Evolutionary conservation across 805 yeast species (phyloP).

Genomic region (Candida nitratophila): DNA sequence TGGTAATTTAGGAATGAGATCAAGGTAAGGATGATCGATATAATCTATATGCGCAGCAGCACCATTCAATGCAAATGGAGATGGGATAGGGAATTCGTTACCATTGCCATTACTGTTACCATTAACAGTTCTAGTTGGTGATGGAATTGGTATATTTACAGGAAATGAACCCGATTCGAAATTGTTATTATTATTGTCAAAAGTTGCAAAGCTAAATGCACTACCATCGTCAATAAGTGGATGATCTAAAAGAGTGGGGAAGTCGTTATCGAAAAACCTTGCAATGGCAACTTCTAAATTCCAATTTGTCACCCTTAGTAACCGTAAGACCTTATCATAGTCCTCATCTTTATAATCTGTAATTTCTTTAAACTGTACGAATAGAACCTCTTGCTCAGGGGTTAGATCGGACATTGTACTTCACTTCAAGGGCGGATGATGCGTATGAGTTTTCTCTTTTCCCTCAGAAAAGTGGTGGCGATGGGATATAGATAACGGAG

Average conservation of each 20-base stretch:
- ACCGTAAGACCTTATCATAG: slow-evolving; percentile 35
- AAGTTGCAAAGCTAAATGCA: too few relatives aligned
- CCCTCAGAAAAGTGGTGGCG: too few relatives aligned
- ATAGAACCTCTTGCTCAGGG: slow-evolving; percentile 32
- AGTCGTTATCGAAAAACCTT: slow-evolving; percentile 52
- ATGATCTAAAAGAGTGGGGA: slow-evolving; percentile 25
- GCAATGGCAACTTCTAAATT: slow-evolving; percentile 55
- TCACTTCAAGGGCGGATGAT: neutral
- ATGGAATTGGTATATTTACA: too few relatives aligned
- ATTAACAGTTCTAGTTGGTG: too few relatives aligned
- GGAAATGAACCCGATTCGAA: too few relatives aligned
- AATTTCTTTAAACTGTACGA: slow-evolving; percentile 44
- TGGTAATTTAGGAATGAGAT: slow-evolving; percentile 26
- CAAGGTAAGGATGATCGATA: slow-evolving; percentile 17
- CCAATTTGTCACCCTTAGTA: slow-evolving; percentile 49
- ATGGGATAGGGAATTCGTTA: slow-evolving; percentile 4
- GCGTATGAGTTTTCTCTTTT: too few relatives aligned
- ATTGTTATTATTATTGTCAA: too few relatives aligned
- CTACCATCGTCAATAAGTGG: too few relatives aligned
- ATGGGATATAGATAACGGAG: too few relatives aligned
- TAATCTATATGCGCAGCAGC: neutral
- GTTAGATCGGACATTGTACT: slow-evolving; percentile 16
- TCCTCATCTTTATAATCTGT: slow-evolving; percentile 41
- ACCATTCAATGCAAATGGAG: slow-evolving; percentile 7
- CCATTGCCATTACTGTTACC: too few relatives aligned